Evolutionary conservation across 2,329 filamentous ascomycete genomes (phyloP).

Genomic region (Aphanocladium album): DNA sequence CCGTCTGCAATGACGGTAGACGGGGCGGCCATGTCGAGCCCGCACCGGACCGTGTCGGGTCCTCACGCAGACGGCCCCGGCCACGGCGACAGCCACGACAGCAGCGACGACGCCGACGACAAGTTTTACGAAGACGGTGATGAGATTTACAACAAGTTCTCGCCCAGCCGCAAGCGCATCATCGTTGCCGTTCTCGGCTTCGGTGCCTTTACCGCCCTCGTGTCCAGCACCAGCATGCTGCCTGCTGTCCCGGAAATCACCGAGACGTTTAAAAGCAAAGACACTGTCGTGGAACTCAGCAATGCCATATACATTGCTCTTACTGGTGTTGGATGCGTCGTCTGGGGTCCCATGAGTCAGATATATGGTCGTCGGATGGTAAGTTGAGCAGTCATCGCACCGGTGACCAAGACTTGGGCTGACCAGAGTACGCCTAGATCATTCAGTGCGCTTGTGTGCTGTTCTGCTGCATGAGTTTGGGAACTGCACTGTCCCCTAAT

Average conservation of each 20-base stretch:
- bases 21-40: conserved; percentile 5
- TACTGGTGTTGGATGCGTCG: conserved; percentile 65
- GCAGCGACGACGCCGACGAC: conserved; percentile 12
- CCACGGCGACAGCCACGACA: conserved; percentile 1
- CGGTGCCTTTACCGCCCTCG: conserved; percentile 70
- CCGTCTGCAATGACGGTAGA: conserved; percentile 4
- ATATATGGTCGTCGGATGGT: conserved; percentile 56
- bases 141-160: conserved; percentile 61
- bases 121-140: conserved; percentile 33
- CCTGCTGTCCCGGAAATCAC: conserved; percentile 72
- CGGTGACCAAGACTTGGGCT: no score
- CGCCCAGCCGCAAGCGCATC: conserved; percentile 54
- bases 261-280: conserved; percentile 57
- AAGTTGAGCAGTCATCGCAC: conserved; percentile 27
- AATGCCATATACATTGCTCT: conserved; percentile 72
- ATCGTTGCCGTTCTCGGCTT: conserved; percentile 68
- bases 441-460: conserved; percentile 53
- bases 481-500: conserved; percentile 67
- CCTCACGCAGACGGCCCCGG: background rate
- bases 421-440: conserved; percentile 16
- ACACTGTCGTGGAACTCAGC: conserved; percentile 64
- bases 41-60: background rate
- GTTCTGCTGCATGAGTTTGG: conserved; percentile 66
- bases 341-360: conserved; percentile 69
- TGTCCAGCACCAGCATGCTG: conserved; percentile 68